phyloP scores from a whole-genome alignment of 108 stramenopile species.

The Fragilaria radians region DNA sequence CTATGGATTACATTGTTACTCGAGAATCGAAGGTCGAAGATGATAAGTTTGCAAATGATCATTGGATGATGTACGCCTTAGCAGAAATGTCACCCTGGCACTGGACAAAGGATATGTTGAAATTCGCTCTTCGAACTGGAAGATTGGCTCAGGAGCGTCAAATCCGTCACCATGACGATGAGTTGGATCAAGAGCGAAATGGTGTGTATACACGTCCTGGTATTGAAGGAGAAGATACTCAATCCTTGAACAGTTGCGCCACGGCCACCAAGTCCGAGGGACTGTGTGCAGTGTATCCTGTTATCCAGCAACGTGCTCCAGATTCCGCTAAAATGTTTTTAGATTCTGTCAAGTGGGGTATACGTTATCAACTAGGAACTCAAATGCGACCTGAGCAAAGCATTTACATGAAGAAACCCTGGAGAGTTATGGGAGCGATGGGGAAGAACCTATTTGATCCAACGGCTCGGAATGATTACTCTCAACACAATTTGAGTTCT shows the following conservation, averaged over 20 bases:
- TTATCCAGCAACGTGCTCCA: background rate
- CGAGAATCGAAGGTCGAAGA: background rate
- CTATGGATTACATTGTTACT: background rate
- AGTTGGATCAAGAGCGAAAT: background rate
- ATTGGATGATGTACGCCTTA: constrained; percentile 1
- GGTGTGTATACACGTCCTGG: background rate
- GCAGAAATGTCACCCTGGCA: background rate
- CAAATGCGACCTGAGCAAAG: constrained; percentile 1
- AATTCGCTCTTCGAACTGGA: background rate
- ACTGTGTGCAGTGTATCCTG: background rate
- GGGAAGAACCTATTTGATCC: background rate
- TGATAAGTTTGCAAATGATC: background rate
- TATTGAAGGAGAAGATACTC: background rate
- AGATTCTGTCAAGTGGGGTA: background rate
- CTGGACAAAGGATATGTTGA: background rate
- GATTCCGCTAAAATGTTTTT: background rate
- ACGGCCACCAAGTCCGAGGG: background rate
- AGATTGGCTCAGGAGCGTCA: background rate
- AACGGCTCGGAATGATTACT: background rate
- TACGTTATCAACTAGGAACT: background rate
- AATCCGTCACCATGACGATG: background rate
- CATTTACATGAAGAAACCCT: background rate
- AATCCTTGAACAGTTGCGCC: background rate
- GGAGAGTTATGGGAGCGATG: background rate
- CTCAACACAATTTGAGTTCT: background rate